Conservation (phyloP, 2,329 filamentous ascomycete species). For the Parafenestella ontariensis region DNA sequence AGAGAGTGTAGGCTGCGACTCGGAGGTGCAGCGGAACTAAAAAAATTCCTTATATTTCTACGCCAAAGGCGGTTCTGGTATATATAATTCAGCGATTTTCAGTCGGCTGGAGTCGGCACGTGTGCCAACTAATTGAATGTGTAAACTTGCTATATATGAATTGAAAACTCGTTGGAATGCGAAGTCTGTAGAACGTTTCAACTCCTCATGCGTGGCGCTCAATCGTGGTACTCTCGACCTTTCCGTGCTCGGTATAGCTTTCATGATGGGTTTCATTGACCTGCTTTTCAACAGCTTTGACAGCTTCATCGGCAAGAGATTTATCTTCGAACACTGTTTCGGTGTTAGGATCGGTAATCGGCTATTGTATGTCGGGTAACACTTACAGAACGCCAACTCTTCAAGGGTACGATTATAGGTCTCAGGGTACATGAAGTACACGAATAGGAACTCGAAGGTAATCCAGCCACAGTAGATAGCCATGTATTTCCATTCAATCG, state of each 20-base stretch:
- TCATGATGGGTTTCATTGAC: slow-evolving; percentile 31
- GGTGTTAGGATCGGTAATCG: slow-evolving; percentile 9
- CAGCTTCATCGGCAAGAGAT: slow-evolving; percentile 40
- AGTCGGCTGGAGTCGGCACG: too few relatives aligned
- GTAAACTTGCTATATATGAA: too few relatives aligned
- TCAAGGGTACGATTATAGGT: slow-evolving; percentile 63
- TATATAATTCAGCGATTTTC: too few relatives aligned
- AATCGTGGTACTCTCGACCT: slow-evolving; percentile 23
- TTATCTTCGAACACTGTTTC: slow-evolving; percentile 46
- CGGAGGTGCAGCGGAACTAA: too few relatives aligned
- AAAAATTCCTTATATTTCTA: too few relatives aligned
- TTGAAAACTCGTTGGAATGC: too few relatives aligned
- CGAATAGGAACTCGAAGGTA: slow-evolving; percentile 60
- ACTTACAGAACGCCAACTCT: slow-evolving; percentile 63
- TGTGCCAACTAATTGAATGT: too few relatives aligned
- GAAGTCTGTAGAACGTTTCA: too few relatives aligned
- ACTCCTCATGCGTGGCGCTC: slow-evolving; percentile 19
- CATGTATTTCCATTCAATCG: slow-evolving; percentile 63
- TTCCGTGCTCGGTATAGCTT: slow-evolving; percentile 13
- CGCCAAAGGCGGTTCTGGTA: too few relatives aligned
- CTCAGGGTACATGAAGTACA: slow-evolving; percentile 68
- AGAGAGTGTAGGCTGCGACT: too few relatives aligned
- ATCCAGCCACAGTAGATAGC: slow-evolving; percentile 65
- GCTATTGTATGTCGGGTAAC: rapidly evolving
- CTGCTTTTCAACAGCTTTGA: slow-evolving; percentile 45